Evolutionary conservation across 2,329 filamentous ascomycete genomes (phyloP).

Genomic region (Pseudohalonectria lignicola): DNA sequence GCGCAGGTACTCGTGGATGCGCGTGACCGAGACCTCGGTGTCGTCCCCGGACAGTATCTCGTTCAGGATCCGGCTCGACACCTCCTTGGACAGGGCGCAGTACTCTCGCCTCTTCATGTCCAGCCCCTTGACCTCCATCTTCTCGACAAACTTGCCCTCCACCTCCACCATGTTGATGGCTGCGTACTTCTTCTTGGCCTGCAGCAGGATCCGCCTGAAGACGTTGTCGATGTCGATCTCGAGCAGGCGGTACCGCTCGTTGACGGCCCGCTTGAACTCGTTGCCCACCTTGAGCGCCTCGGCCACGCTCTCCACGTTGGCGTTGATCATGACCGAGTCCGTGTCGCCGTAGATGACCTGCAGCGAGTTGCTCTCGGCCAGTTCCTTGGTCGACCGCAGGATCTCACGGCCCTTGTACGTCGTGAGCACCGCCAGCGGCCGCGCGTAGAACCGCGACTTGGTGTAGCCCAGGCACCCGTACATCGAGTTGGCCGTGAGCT

Average conservation of each 20-base stretch:
- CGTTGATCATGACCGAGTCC: conserved; percentile 99
- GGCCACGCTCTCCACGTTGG: conserved; percentile 85
- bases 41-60: conserved; percentile 93
- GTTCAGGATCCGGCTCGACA: conserved; percentile 80
- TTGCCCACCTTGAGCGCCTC: conserved; percentile 86
- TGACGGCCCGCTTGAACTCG: conserved; percentile 91
- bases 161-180: conserved; percentile 87
- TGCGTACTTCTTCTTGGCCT: conserved; percentile 99
- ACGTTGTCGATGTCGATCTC: conserved; percentile 99
- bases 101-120: conserved; percentile 98
- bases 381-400: conserved; percentile 86
- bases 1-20: conserved; percentile 87
- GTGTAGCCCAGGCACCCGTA: conserved; percentile 97
- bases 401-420: conserved; percentile 98
- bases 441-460: conserved; percentile 93
- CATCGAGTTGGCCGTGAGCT: conserved; percentile 98
- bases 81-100: conserved; percentile 89
- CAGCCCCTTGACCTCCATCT: conserved; percentile 95
- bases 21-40: conserved; percentile 73
- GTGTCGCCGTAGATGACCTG: conserved; percentile 98
- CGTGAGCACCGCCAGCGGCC: conserved; percentile 87
- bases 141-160: conserved; percentile 82
- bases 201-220: conserved; percentile 83
- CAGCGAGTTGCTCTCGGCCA: conserved; percentile 82
- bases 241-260: conserved; percentile 81